A percentile compares a stretch with the other conserved stretches of the same genome.
These are phyloP conservation scores for Cinnamomum chago DNA, from an alignment of 164 flowering plant genomes.

Conservation along the genomic window DNA sequence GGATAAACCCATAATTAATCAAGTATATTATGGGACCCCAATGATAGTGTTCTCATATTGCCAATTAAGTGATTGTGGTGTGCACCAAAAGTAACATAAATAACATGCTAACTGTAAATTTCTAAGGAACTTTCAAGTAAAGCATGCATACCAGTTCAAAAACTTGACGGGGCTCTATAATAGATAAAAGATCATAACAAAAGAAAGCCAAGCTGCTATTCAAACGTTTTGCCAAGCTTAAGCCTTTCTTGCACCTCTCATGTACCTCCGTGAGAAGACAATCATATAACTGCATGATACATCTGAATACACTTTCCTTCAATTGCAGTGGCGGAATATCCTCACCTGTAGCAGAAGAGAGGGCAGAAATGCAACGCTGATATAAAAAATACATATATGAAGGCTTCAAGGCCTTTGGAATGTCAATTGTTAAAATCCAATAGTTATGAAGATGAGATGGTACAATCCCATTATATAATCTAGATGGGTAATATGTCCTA, in stretches of 20 bases:
- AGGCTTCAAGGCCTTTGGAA: not conserved
- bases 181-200: conserved; percentile 91
- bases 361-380: not conserved
- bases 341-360: conserved; percentile 53
- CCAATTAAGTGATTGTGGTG: not conserved
- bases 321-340: conserved; percentile 97
- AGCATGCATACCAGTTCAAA: conserved; percentile 78
- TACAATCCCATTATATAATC: not conserved
- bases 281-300: conserved; percentile 92
- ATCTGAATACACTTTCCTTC: conserved; percentile 96
- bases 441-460: not conserved
- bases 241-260: conserved; percentile 97
- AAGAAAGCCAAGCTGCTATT: conserved; percentile 98
- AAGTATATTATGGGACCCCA: not conserved
- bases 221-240: conserved; percentile 90
- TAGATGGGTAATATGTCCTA: not conserved
- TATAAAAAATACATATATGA: not conserved
- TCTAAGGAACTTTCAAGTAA: conserved; percentile 1
- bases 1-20: not conserved
- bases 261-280: conserved; percentile 98
- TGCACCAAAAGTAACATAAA: not conserved
- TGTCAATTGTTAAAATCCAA: not conserved
- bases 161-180: conserved; percentile 97
- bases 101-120: not conserved
- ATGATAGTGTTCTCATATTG: not conserved